Percentiles rank a stretch among this genome's conserved stretches.
These are phyloP conservation scores for Leucogyrophana mollusca DNA, from an alignment of 768 basidiomycete species.

Conservation along the genomic window DNA sequence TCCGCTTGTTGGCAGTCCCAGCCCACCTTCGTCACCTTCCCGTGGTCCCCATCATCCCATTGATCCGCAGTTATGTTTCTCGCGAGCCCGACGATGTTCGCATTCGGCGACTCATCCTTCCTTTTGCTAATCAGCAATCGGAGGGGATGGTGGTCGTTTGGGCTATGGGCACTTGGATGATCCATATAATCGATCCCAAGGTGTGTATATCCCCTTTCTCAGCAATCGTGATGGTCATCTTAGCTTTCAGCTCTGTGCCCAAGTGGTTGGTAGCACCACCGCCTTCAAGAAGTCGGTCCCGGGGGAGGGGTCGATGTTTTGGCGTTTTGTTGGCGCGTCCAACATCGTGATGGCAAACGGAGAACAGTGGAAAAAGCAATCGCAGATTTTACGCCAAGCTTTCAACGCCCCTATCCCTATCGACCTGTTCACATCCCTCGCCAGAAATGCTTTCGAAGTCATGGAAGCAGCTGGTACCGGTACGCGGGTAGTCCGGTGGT, in stretches of 20 bases:
- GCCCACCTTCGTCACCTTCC: slow-evolving; percentile 31
- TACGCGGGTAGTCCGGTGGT: slow-evolving; percentile 19
- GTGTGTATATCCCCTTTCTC: slow-evolving; percentile 22
- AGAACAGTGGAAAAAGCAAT: slow-evolving; percentile 35
- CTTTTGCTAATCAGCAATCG: slow-evolving; percentile 28
- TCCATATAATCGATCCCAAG: slow-evolving; percentile 35
- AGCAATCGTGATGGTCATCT: background rate
- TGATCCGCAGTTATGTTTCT: slow-evolving; percentile 30
- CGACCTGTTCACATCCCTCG: slow-evolving; percentile 27
- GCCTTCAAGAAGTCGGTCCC: slow-evolving; percentile 16
- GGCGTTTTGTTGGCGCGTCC: slow-evolving; percentile 32
- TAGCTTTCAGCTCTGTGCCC: background rate
- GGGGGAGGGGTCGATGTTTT: slow-evolving; percentile 31
- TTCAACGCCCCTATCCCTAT: slow-evolving; percentile 32
- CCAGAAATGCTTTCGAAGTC: slow-evolving; percentile 27
- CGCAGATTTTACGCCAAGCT: slow-evolving; percentile 30
- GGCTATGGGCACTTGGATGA: slow-evolving; percentile 37
- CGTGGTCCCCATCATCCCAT: slow-evolving; percentile 25
- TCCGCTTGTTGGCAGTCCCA: slow-evolving; percentile 14
- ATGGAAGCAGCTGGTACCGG: slow-evolving; percentile 26
- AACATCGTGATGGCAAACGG: slow-evolving; percentile 39
- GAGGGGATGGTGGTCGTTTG: slow-evolving; percentile 35
- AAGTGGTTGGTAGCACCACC: slow-evolving; percentile 18
- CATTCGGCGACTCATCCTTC: slow-evolving; percentile 31
- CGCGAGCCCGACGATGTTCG: slow-evolving; percentile 33